phyloP scores from a whole-genome alignment of 1,284 basidiomycete genomes.

The Tranzscheliella williamsii region DNA sequence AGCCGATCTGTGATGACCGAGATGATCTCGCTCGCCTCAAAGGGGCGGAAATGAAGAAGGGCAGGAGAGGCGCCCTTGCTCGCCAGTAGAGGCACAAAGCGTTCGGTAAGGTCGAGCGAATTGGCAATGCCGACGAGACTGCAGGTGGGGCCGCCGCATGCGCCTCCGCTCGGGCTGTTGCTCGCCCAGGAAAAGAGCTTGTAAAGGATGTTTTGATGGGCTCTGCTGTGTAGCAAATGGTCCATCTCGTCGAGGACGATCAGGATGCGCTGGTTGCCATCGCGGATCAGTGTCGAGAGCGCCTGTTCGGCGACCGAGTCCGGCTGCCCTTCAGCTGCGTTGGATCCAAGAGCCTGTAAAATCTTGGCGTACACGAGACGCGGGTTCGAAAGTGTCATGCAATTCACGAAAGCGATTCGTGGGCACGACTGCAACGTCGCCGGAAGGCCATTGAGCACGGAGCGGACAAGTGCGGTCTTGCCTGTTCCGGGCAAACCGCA shows the following conservation, averaged over 20 bases:
- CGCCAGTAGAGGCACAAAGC: conserved; percentile 53
- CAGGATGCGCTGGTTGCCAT: conserved; percentile 38
- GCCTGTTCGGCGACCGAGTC: conserved; percentile 28
- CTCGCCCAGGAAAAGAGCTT: conserved; percentile 57
- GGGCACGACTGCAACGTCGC: conserved; percentile 6
- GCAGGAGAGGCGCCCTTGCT: conserved; percentile 56
- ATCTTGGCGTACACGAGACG: conserved; percentile 50
- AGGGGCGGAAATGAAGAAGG: conserved; percentile 62
- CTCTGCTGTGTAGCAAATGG: conserved; percentile 57
- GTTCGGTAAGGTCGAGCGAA: conserved; percentile 57
- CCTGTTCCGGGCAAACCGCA: conserved; percentile 64
- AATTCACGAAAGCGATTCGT: conserved; percentile 61
- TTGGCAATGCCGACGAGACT: conserved; percentile 50
- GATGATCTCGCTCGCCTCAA: conserved; percentile 60
- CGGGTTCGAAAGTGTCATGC: conserved; percentile 59
- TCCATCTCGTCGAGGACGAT: conserved; percentile 64
- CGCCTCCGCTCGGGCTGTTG: conserved; percentile 1
- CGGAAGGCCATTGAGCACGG: conserved; percentile 55
- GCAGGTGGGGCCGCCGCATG: conserved; percentile 9
- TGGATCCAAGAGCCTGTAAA: conserved; percentile 39
- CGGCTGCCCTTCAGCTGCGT: conserved; percentile 30
- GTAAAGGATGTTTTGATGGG: conserved; percentile 60
- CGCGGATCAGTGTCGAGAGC: conserved; percentile 21
- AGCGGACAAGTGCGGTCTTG: conserved; percentile 62
- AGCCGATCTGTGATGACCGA: conserved; percentile 60